Evolutionary conservation across 2,329 filamentous ascomycete species (phyloP).

Genomic region (Exophiala lecanii-corni): DNA sequence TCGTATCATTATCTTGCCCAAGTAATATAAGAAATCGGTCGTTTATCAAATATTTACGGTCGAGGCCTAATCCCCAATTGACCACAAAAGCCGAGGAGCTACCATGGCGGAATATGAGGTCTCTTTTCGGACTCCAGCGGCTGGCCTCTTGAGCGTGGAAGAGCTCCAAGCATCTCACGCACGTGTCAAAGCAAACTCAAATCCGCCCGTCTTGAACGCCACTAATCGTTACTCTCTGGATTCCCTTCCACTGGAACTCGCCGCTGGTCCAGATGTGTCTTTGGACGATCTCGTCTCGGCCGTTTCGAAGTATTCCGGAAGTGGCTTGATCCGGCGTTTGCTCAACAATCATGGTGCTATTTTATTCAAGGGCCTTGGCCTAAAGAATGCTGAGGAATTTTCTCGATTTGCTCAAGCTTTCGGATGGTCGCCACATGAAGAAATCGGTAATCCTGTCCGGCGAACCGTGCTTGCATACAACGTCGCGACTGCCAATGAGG

Average conservation of each 20-base stretch:
- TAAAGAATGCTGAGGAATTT: background rate
- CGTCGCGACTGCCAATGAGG: conserved; percentile 4
- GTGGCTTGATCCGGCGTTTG: background rate
- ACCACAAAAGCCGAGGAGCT: too few species aligned
- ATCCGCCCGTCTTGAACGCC: background rate
- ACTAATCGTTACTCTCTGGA: background rate
- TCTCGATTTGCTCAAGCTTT: conserved; percentile 1
- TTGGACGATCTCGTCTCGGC: background rate
- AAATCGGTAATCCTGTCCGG: conserved; percentile 1
- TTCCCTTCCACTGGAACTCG: conserved; percentile 2
- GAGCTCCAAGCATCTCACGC: background rate
- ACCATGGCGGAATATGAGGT: too few species aligned
- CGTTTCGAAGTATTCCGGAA: background rate
- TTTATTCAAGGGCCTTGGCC: background rate
- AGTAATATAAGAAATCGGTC: too few species aligned
- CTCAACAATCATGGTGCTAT: conserved; percentile 2
- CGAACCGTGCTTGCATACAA: conserved; percentile 4
- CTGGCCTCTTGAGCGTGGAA: too few species aligned
- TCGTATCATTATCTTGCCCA: too few species aligned
- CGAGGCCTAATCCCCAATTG: too few species aligned
- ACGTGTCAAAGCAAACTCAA: background rate
- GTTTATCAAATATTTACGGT: too few species aligned
- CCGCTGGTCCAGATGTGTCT: background rate
- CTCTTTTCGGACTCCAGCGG: too few species aligned
- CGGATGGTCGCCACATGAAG: conserved; percentile 3